phyloP scores from a whole-genome alignment of 2,329 filamentous ascomycete species.

The Colletotrichum sp. region DNA sequence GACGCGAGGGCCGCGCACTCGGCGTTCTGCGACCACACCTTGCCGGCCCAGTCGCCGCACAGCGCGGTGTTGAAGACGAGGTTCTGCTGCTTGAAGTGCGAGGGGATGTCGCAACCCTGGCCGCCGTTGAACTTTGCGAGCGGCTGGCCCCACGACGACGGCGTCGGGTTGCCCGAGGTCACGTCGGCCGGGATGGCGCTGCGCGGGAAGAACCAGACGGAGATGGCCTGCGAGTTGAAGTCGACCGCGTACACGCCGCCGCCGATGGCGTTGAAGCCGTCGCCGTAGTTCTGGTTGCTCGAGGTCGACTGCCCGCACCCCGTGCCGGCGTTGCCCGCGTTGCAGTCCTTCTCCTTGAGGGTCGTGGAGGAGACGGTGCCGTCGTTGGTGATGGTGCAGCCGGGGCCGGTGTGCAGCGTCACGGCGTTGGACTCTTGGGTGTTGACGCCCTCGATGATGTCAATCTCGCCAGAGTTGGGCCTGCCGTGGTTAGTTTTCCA shows the following conservation, averaged over 20 bases:
- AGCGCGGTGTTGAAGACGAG: slow-evolving; percentile 85
- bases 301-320: slow-evolving; percentile 65
- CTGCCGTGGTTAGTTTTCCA: background rate
- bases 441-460: slow-evolving; percentile 82
- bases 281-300: slow-evolving; percentile 64
- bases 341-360: slow-evolving; percentile 61
- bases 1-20: slow-evolving; percentile 65
- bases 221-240: slow-evolving; percentile 76
- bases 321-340: slow-evolving; percentile 51
- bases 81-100: slow-evolving; percentile 73
- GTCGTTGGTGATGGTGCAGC: slow-evolving; percentile 61
- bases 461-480: slow-evolving; percentile 74
- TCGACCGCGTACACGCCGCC: slow-evolving; percentile 78
- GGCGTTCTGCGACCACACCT: slow-evolving; percentile 63
- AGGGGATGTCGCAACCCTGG: slow-evolving; percentile 72
- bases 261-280: slow-evolving; percentile 71
- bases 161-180: slow-evolving; percentile 62
- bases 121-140: slow-evolving; percentile 70
- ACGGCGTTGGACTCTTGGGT: slow-evolving; percentile 61
- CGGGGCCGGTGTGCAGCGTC: slow-evolving; percentile 69
- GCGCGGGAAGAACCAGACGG: slow-evolving; percentile 83
- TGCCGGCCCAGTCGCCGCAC: slow-evolving; percentile 87
- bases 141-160: slow-evolving; percentile 72
- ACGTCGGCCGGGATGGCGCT: slow-evolving; percentile 69
- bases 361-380: slow-evolving; percentile 51